phyloP scores from a whole-genome alignment of 805 yeast genomes.

The Yarrowia alimentaria region DNA sequence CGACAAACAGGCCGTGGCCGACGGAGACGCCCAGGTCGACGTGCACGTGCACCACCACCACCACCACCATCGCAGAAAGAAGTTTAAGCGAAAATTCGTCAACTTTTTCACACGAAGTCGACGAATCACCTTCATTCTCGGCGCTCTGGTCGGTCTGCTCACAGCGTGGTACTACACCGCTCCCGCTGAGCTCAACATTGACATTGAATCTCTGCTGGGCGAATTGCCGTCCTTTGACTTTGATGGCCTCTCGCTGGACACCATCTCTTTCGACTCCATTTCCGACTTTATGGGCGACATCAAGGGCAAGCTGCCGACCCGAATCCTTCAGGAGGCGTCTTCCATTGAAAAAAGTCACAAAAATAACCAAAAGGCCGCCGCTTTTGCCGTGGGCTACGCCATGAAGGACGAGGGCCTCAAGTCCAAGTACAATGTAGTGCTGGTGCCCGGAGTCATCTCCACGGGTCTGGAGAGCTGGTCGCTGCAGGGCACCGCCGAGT shows the following conservation, averaged over 20 bases:
- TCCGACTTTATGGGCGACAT: conserved; percentile 65
- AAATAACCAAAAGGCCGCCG: conserved; percentile 54
- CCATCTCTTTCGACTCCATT: conserved; percentile 55
- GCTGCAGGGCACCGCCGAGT: conserved; percentile 65
- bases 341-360: conserved; percentile 46
- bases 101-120: conserved; percentile 43
- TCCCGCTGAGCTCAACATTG: conserved; percentile 1
- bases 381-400: conserved; percentile 81
- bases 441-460: conserved; percentile 95
- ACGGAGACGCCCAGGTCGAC: neutral
- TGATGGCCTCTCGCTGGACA: conserved; percentile 49
- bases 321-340: conserved; percentile 55
- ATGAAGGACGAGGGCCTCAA: conserved; percentile 54
- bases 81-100: conserved; percentile 8
- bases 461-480: conserved; percentile 97
- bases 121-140: conserved; percentile 61
- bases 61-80: neutral
- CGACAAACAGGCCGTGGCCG: neutral
- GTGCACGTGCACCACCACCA: conserved; percentile 18
- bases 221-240: conserved; percentile 12
- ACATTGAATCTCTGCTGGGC: conserved; percentile 4
- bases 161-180: conserved; percentile 64
- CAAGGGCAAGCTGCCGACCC: conserved; percentile 68
- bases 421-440: conserved; percentile 73
- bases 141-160: conserved; percentile 67